Evolutionary conservation across 2,329 filamentous ascomycete genomes (phyloP).

Genomic region (Aspergillus jensenii): DNA sequence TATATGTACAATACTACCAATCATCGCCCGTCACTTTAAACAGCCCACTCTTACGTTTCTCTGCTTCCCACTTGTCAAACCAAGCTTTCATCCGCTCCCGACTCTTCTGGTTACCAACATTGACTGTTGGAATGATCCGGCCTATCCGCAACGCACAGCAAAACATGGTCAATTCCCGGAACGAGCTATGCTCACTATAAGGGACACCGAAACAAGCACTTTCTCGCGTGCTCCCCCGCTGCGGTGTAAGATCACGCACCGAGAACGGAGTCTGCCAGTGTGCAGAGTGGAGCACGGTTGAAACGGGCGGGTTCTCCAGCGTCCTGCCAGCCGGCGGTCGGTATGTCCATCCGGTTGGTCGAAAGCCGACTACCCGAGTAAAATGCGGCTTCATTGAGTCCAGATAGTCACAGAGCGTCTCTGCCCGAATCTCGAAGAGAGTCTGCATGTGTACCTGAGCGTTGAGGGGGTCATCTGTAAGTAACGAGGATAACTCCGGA

Average conservation of each 20-base stretch:
- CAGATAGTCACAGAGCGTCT: slow-evolving; percentile 87
- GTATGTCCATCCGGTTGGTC: slow-evolving; percentile 94
- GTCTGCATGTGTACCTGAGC: slow-evolving; percentile 98
- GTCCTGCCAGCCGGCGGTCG: slow-evolving; percentile 66
- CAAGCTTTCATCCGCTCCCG: slow-evolving; percentile 67
- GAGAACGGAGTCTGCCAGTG: slow-evolving; percentile 76
- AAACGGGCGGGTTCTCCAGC: slow-evolving; percentile 62
- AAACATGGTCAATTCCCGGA: slow-evolving; percentile 91
- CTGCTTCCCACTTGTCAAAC: slow-evolving; percentile 63
- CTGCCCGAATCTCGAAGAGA: slow-evolving; percentile 87
- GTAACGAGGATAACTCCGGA: slow-evolving; percentile 70
- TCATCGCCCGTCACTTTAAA: slow-evolving; percentile 45
- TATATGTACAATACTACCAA: slow-evolving; percentile 6
- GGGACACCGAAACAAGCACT: slow-evolving; percentile 91
- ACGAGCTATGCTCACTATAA: slow-evolving; percentile 94
- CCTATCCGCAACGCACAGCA: slow-evolving; percentile 84
- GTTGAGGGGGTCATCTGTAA: slow-evolving; percentile 77
- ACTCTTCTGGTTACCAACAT: slow-evolving; percentile 66
- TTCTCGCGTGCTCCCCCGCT: slow-evolving; percentile 78
- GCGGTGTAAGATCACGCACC: slow-evolving; percentile 70
- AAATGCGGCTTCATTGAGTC: slow-evolving; percentile 78
- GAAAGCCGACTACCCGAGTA: slow-evolving; percentile 81
- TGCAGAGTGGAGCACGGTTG: slow-evolving; percentile 63
- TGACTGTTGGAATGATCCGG: slow-evolving; percentile 90
- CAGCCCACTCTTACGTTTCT: slow-evolving; percentile 63